Evolutionary conservation across 768 basidiomycete genomes (phyloP), one percentile per base, ranked within the genome.

Genomic region (Russula lepida): DNA sequence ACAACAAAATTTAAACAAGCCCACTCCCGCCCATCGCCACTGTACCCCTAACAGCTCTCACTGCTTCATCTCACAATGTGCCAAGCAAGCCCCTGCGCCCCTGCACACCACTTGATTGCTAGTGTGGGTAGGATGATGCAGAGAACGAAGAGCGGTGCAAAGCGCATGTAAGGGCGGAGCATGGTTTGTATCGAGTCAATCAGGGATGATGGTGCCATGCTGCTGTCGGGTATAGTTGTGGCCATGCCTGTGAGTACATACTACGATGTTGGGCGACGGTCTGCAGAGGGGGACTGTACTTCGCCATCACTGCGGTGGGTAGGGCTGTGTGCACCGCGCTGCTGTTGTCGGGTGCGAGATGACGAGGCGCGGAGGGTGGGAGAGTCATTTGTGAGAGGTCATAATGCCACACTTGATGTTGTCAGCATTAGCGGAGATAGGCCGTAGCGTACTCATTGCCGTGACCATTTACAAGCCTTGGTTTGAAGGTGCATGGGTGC

Each of bases 11-110:
- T 53, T 39, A 66, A 6, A 66, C 64, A 25, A 66, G 60, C 17
- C 66, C 66, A n/a, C 66, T 49, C 7, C 66, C 66, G 8, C 66
- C 66, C 66, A 66, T 66, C 25, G 49, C 30, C 4, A 65, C 57
- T 2, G 66, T 66, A 53, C 65, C 64, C 53, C 57, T 50, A 1
- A 66, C 13, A 1, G 66, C 66, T 21, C 64, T 49, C 27, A 62
- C 60, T 25, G 57, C 25, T 41, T 66, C 66, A 25, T 61, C 53
- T 64, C 66, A 66, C 23, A 66, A 28, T 0, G 44, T 32, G 19
- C 57, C 15, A 44, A 60, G 19, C 23, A 66, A 8, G 1, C 62
- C 63, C 21, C 54, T 56, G 7, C 57, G 23, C 0, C 48, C 60
- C 56, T 61, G 58, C 46, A 58, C 57, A 6, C 53, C 50, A 11